A percentile compares a stretch with the other conserved stretches of the same genome.
These are phyloP conservation scores for Nematocida homosporus DNA, from an alignment of 371 early-diverging fungal species.

Conservation along the genomic window DNA sequence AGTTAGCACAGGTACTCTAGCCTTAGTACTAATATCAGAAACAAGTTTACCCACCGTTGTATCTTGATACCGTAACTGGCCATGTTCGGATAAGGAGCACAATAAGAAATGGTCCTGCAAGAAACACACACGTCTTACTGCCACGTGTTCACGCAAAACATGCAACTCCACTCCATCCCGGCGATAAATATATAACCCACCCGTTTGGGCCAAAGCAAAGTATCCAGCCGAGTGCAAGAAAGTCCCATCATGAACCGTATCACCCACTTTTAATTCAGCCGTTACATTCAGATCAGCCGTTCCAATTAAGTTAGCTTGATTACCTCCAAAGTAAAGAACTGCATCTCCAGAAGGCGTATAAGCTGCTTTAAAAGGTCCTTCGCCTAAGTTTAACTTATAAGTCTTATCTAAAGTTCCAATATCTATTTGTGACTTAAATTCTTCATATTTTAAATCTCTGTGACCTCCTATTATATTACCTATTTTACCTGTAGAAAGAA, in stretches of 20 bases:
- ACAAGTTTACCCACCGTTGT: conserved; percentile 84
- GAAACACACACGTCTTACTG: conserved; percentile 78
- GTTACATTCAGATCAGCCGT: conserved; percentile 77
- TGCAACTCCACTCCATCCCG: conserved; percentile 84
- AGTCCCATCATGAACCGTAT: conserved; percentile 78
- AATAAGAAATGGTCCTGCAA: conserved; percentile 92
- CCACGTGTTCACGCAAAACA: conserved; percentile 76
- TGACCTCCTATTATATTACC: conserved; percentile 71
- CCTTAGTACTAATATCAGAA: conserved; percentile 69
- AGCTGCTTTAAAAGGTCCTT: conserved; percentile 78
- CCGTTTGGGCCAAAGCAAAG: conserved; percentile 91
- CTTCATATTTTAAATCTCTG: conserved; percentile 55
- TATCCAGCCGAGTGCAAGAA: conserved; percentile 83
- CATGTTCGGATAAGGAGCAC: conserved; percentile 71
- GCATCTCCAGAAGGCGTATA: conserved; percentile 79
- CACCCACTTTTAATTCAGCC: conserved; percentile 76
- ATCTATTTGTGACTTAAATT: conserved; percentile 74
- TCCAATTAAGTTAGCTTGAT: conserved; percentile 85
- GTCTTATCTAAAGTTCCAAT: conserved; percentile 75
- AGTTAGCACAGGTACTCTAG: conserved; percentile 69
- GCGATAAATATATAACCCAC: conserved; percentile 89
- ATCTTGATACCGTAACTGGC: conserved; percentile 85
- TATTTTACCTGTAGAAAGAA: conserved; percentile 70
- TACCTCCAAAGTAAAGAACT: conserved; percentile 73
- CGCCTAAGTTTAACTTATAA: conserved; percentile 75